phyloP scores from a whole-genome alignment of 208 protist genomes.

The Naegleria fowleri region DNA sequence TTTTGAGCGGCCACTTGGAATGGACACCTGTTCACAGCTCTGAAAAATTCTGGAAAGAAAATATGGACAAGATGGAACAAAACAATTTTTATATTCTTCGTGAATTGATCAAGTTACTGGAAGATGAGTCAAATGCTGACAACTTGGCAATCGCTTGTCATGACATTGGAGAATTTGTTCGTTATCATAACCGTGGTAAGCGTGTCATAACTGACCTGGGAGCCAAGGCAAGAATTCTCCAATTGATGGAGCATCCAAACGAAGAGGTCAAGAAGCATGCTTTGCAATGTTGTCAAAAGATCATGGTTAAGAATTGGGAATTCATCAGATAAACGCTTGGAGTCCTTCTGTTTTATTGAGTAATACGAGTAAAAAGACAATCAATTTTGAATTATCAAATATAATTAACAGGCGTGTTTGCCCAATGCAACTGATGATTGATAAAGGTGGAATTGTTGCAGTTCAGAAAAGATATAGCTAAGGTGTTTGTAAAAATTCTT shows the following conservation, averaged over 20 bases:
- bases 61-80: constrained; percentile 71
- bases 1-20: constrained; percentile 70
- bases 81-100: constrained; percentile 76
- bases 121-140: constrained; percentile 54
- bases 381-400: too few species aligned
- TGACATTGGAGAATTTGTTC: constrained; percentile 80
- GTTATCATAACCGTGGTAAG: constrained; percentile 76
- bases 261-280: constrained; percentile 14
- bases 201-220: constrained; percentile 57
- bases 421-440: too few species aligned
- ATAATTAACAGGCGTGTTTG: too few species aligned
- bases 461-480: too few species aligned
- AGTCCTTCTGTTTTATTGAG: too few species aligned
- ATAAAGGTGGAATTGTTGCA: too few species aligned
- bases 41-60: constrained; percentile 85
- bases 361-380: too few species aligned
- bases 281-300: constrained; percentile 19
- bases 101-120: constrained; percentile 70
- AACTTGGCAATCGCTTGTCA: constrained; percentile 71
- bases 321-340: not conserved
- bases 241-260: constrained; percentile 5
- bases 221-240: constrained; percentile 41
- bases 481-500: too few species aligned
- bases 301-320: constrained; percentile 22
- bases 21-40: constrained; percentile 83